These are phyloP conservation scores for Penicillium sp. DNA, from an alignment of 2,329 filamentous ascomycete genomes.

Conservation along the genomic window DNA sequence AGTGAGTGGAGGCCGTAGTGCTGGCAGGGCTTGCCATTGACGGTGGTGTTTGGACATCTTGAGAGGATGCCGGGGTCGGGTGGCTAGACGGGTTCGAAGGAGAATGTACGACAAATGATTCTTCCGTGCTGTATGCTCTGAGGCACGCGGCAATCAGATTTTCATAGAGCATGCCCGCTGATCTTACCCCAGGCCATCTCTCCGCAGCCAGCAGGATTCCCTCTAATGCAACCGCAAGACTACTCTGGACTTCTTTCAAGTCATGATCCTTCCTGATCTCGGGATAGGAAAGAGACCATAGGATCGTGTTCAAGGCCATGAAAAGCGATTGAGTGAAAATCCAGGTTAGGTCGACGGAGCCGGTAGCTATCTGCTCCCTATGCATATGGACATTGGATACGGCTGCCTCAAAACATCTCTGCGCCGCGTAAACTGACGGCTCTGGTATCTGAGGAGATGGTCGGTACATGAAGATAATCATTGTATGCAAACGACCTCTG, in stretches of 20 bases:
- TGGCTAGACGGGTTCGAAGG: constrained; percentile 51
- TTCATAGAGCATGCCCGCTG: constrained; percentile 83
- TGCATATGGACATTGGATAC: constrained; percentile 81
- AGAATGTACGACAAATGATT: constrained; percentile 57
- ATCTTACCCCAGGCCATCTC: constrained; percentile 87
- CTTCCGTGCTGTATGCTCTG: constrained; percentile 76
- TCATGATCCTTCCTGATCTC: constrained; percentile 76
- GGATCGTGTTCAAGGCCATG: constrained; percentile 86
- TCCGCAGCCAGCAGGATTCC: constrained; percentile 80
- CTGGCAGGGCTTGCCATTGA: constrained; percentile 48
- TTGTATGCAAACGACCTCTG: constrained; percentile 76
- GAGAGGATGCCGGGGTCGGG: constrained; percentile 46
- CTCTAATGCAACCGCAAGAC: constrained; percentile 76
- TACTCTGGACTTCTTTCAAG: constrained; percentile 74
- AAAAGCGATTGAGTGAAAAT: constrained; percentile 88
- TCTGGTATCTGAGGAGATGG: constrained; percentile 91
- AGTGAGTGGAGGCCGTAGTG: constrained; percentile 42
- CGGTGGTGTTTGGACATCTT: constrained; percentile 46
- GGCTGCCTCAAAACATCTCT: constrained; percentile 81
- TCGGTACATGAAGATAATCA: constrained; percentile 85
- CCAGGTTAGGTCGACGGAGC: constrained; percentile 87
- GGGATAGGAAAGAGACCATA: constrained; percentile 89
- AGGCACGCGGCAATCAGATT: constrained; percentile 84
- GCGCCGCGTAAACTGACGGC: constrained; percentile 78
- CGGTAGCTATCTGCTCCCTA: constrained; percentile 75